Percentiles rank a stretch among this genome's conserved stretches.
Conservation (phyloP, 148 eudicot genomes). For the Mesembryanthemum crystallinum region DNA sequence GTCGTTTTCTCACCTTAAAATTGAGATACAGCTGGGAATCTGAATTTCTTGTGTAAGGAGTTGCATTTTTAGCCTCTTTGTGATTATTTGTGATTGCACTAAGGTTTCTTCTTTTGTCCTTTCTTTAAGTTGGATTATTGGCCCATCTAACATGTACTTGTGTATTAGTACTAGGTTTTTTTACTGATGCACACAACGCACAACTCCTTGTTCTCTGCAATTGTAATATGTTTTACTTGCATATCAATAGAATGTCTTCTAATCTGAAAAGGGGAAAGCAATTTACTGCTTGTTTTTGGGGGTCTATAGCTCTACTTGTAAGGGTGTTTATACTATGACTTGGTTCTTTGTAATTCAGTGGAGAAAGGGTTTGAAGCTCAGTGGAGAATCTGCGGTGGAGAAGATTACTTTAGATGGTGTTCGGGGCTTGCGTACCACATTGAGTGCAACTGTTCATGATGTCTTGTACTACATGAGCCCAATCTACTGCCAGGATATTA, state of each 20-base stretch:
- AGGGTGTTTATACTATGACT: too few relatives aligned
- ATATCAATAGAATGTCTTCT: background rate
- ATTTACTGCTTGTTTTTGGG: background rate
- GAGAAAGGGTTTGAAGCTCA: constrained; percentile 89
- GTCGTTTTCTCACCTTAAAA: too few relatives aligned
- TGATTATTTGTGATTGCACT: too few relatives aligned
- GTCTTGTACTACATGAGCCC: constrained; percentile 99
- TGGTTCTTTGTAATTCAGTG: constrained; percentile 51
- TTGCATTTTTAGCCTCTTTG: too few relatives aligned
- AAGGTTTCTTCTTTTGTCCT: background rate
- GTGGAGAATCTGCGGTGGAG: constrained; percentile 93
- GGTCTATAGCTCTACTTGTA: background rate
- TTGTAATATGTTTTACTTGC: background rate
- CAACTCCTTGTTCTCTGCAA: background rate
- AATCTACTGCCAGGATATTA: constrained; percentile 94
- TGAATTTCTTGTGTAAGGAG: too few relatives aligned
- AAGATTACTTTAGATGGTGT: constrained; percentile 81
- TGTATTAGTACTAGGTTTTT: background rate
- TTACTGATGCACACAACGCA: background rate
- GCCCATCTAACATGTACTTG: background rate
- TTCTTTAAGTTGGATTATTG: background rate
- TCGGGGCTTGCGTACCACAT: constrained; percentile 72
- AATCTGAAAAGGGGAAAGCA: too few relatives aligned
- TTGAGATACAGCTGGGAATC: too few relatives aligned
- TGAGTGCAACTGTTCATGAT: constrained; percentile 98